These are phyloP conservation scores for Trebouxia sp. DNA, from an alignment of 139 green algal species.

Conservation along the genomic window DNA sequence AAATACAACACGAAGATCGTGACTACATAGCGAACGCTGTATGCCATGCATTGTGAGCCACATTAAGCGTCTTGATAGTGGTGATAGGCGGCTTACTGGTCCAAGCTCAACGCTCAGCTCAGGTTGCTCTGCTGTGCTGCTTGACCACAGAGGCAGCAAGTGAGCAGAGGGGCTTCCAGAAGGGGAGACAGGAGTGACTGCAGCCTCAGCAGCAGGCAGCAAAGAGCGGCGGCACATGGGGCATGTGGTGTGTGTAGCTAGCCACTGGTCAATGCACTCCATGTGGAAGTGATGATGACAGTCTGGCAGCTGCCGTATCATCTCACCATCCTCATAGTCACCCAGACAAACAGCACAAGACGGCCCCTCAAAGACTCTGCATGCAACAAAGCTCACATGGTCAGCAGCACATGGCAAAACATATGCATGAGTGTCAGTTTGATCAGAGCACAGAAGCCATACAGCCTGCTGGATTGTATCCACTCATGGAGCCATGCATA, in stretches of 20 bases:
- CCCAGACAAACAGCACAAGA: constrained; percentile 73
- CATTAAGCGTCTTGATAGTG: background rate
- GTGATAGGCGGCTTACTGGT: constrained; percentile 21
- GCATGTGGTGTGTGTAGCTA: constrained; percentile 66
- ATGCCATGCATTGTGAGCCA: too few relatives aligned
- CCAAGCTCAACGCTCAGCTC: background rate
- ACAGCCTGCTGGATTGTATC: too few relatives aligned
- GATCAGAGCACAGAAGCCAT: too few relatives aligned
- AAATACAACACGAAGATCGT: too few relatives aligned
- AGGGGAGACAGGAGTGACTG: background rate
- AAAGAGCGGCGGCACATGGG: constrained; percentile 70
- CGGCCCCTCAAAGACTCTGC: constrained; percentile 38
- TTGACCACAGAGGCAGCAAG: background rate
- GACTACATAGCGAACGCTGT: too few relatives aligned
- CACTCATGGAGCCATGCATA: too few relatives aligned
- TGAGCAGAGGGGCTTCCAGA: background rate
- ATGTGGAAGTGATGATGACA: constrained; percentile 93
- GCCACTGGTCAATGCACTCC: constrained; percentile 90
- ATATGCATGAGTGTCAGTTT: too few relatives aligned
- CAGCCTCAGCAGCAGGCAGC: constrained; percentile 8
- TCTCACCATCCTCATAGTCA: constrained; percentile 71
- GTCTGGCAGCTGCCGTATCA: constrained; percentile 60
- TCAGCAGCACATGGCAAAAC: background rate
- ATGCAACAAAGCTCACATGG: background rate
- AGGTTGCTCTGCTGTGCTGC: background rate